These are phyloP conservation scores for Bacterosira constricta DNA, from an alignment of 108 stramenopile species.

Conservation along the genomic window DNA sequence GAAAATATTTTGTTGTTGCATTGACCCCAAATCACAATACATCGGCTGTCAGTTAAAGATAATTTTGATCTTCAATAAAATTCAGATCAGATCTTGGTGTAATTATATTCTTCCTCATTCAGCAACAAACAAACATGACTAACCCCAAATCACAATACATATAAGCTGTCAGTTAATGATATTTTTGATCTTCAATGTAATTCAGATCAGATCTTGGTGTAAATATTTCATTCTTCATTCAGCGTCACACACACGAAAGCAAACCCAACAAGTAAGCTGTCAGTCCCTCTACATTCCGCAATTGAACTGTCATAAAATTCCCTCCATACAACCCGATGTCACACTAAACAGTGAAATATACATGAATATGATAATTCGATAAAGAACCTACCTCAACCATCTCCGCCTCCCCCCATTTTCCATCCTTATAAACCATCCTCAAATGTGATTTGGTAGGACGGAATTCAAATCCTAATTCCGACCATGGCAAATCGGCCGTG, in stretches of 20 bases:
- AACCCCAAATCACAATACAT: not conserved
- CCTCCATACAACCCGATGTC: no score
- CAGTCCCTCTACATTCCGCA: no score
- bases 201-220: no score
- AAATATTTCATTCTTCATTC: not conserved
- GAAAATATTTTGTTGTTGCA: no score
- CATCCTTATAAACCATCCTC: constrained; percentile 77
- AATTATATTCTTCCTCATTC: no score
- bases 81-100: no score
- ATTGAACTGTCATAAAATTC: no score
- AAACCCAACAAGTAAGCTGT: not conserved
- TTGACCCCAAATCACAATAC: not conserved
- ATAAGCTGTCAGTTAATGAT: not conserved
- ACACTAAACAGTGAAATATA: no score
- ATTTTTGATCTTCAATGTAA: not conserved
- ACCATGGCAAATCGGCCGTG: constrained; percentile 89
- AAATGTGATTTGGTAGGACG: constrained; percentile 92
- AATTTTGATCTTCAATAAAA: no score
- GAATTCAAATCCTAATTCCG: constrained; percentile 95
- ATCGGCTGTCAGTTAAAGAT: no score
- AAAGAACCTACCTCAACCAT: constrained; percentile 66
- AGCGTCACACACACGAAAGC: not conserved
- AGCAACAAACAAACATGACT: no score
- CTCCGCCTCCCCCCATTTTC: constrained; percentile 76
- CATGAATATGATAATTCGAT: not conserved